phyloP scores from a whole-genome alignment of 2,329 filamentous ascomycete genomes.

The Trichophaea hybrida region DNA sequence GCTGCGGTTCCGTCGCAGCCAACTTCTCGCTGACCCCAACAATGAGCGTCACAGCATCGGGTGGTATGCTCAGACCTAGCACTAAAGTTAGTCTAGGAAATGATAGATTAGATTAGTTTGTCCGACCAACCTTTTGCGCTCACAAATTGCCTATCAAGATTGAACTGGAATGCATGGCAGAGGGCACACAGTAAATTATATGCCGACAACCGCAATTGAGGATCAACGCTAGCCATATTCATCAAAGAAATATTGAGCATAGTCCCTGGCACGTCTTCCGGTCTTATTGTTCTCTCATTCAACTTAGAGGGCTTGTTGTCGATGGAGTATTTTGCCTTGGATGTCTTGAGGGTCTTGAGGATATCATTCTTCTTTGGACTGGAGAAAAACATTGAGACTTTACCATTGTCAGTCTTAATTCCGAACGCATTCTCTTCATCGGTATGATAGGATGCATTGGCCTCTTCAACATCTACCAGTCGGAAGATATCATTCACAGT shows the following conservation, averaged over 20 bases:
- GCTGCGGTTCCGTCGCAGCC: slow-evolving; percentile 48
- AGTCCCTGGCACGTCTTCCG: slow-evolving; percentile 56
- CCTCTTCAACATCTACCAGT: slow-evolving; percentile 52
- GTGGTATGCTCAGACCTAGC: slow-evolving; percentile 39
- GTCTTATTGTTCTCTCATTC: slow-evolving; percentile 50
- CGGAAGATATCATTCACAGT: slow-evolving; percentile 58
- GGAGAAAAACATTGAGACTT: slow-evolving; percentile 58
- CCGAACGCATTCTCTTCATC: slow-evolving; percentile 56
- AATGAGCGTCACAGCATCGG: slow-evolving; percentile 50
- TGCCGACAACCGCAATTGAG: slow-evolving; percentile 46
- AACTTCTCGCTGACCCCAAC: slow-evolving; percentile 51
- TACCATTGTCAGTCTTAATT: slow-evolving; percentile 52
- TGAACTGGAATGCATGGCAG: slow-evolving; percentile 54
- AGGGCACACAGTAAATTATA: slow-evolving; percentile 54
- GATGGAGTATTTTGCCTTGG: slow-evolving; percentile 51
- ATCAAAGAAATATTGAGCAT: slow-evolving; percentile 52
- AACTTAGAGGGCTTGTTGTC: slow-evolving; percentile 47
- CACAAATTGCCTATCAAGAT: slow-evolving; percentile 45
- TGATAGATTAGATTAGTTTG: slow-evolving; percentile 2
- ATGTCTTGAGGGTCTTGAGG: slow-evolving; percentile 46
- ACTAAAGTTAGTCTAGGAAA: slow-evolving; percentile 1
- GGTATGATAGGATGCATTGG: slow-evolving; percentile 44
- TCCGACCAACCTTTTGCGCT: slow-evolving; percentile 43
- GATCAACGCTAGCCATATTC: slow-evolving; percentile 49
- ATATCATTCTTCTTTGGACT: slow-evolving; percentile 50